phyloP scores from a whole-genome alignment of 2,329 filamentous ascomycete genomes.

The Purpureocillium takamizusanense region DNA sequence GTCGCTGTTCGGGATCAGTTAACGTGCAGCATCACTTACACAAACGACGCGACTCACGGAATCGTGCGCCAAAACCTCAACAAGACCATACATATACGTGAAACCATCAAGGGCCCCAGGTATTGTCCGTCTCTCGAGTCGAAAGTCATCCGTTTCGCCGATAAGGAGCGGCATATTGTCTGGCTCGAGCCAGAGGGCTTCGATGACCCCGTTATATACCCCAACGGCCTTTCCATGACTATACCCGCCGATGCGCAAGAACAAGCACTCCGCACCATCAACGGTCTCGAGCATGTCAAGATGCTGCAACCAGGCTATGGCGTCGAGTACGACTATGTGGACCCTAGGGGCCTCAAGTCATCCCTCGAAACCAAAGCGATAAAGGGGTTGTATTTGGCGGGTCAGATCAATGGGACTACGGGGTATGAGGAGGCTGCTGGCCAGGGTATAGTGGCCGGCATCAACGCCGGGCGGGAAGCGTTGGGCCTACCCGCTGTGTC shows the following conservation, averaged over 20 bases:
- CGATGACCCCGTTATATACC: slow-evolving; percentile 81
- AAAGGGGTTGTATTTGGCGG: slow-evolving; percentile 78
- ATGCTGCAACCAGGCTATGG: slow-evolving; percentile 97
- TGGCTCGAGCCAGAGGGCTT: slow-evolving; percentile 98
- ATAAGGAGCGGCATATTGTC: slow-evolving; percentile 76
- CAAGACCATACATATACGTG: slow-evolving; percentile 91
- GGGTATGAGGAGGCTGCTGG: slow-evolving; percentile 96
- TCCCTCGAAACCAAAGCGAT: slow-evolving; percentile 93
- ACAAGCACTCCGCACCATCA: slow-evolving; percentile 74
- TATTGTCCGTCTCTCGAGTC: slow-evolving; percentile 95
- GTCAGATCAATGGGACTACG: slow-evolving; percentile 96
- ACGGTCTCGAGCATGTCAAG: slow-evolving; percentile 76
- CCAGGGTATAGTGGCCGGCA: slow-evolving; percentile 85
- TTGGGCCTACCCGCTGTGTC: slow-evolving; percentile 55
- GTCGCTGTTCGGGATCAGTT: slow-evolving; percentile 78
- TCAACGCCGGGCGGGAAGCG: slow-evolving; percentile 82
- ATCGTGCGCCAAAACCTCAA: slow-evolving; percentile 85
- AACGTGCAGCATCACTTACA: slow-evolving; percentile 79
- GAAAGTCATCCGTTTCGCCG: slow-evolving; percentile 79
- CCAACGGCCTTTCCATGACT: slow-evolving; percentile 96
- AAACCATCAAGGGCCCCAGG: slow-evolving; percentile 85
- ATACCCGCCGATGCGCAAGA: slow-evolving; percentile 83
- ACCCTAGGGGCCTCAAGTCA: slow-evolving; percentile 78
- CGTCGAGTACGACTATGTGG: slow-evolving; percentile 97
- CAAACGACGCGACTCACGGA: slow-evolving; percentile 73